Percentiles rank a stretch among this genome's conserved stretches.
phyloP scores from a whole-genome alignment of 2,329 filamentous ascomycete genomes.

The Diaporthe batatas region DNA sequence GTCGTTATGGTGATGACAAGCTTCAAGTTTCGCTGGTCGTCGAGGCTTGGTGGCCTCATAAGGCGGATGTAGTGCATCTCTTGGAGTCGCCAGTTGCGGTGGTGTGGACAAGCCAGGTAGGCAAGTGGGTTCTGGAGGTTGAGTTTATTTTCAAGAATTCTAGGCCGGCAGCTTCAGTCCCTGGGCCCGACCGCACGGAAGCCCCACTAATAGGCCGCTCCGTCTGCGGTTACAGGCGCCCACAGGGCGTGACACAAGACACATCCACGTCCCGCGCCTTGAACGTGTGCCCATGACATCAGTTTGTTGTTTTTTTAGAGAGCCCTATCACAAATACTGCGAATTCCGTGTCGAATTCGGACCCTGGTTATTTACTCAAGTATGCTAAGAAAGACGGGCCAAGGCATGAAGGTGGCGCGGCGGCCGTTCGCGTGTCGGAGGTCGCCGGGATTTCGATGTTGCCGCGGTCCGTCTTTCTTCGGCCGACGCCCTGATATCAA shows the following conservation, averaged over 20 bases:
- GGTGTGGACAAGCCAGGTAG: not conserved
- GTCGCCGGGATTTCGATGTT: not conserved
- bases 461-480: not conserved
- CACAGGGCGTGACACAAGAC: no score
- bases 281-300: no score
- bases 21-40: conserved; percentile 50
- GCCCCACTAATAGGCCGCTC: conserved; percentile 19
- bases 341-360: not conserved
- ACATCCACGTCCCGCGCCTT: not conserved
- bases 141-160: conserved; percentile 9
- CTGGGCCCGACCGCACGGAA: conserved; percentile 14
- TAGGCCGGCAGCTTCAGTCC: not conserved
- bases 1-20: conserved; percentile 69
- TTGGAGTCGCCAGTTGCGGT: not conserved
- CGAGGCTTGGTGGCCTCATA: conserved; percentile 61
- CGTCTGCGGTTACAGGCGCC: not conserved
- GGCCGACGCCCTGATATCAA: conserved; percentile 1
- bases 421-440: conserved; percentile 25
- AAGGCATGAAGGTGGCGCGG: not conserved
- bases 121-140: not conserved
- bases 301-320: rapidly evolving
- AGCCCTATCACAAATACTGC: not conserved
- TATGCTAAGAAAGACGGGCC: not conserved
- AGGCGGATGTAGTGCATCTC: conserved; percentile 71
- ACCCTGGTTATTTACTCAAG: no score